A percentile compares a stretch with the other conserved stretches of the same genome.
These are phyloP conservation scores for Candida sphagnicola DNA, from an alignment of 805 yeast species.

Conservation along the genomic window DNA sequence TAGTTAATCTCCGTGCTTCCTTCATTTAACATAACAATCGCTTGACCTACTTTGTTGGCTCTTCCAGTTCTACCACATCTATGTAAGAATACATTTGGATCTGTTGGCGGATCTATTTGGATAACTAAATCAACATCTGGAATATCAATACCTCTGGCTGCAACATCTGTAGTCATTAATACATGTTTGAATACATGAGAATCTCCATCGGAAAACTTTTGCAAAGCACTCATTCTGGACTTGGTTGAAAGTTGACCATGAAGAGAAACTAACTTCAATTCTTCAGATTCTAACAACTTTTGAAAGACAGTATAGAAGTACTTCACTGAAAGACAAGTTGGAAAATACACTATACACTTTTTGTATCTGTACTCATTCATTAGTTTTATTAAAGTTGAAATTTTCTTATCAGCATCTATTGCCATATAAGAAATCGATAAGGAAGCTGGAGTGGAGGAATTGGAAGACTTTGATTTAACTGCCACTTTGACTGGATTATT, in stretches of 20 bases:
- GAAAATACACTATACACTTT: constrained; percentile 87
- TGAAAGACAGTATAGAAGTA: constrained; percentile 62
- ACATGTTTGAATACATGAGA: constrained; percentile 45
- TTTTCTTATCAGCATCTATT: constrained; percentile 56
- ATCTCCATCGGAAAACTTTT: constrained; percentile 51
- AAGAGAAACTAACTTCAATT: constrained; percentile 56
- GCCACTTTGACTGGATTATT: constrained; percentile 86
- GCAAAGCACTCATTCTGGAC: constrained; percentile 71
- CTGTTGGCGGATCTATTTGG: constrained; percentile 94
- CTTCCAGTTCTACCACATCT: constrained; percentile 95
- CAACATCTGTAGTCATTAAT: constrained; percentile 93
- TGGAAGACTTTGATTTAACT: constrained; percentile 51
- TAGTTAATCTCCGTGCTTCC: constrained; percentile 79
- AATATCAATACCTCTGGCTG: constrained; percentile 94
- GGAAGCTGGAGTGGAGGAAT: constrained; percentile 54
- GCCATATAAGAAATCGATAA: constrained; percentile 59
- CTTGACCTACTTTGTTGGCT: constrained; percentile 80
- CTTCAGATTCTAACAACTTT: constrained; percentile 28
- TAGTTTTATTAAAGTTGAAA: constrained; percentile 54
- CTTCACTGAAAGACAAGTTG: constrained; percentile 83
- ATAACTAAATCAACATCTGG: constrained; percentile 92
- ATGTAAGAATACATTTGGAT: constrained; percentile 87
- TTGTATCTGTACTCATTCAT: constrained; percentile 54
- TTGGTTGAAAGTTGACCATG: constrained; percentile 90
- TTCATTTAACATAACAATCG: constrained; percentile 65